Conservation (phyloP, 306 rosid species). For the Citrullus colocynthis region DNA sequence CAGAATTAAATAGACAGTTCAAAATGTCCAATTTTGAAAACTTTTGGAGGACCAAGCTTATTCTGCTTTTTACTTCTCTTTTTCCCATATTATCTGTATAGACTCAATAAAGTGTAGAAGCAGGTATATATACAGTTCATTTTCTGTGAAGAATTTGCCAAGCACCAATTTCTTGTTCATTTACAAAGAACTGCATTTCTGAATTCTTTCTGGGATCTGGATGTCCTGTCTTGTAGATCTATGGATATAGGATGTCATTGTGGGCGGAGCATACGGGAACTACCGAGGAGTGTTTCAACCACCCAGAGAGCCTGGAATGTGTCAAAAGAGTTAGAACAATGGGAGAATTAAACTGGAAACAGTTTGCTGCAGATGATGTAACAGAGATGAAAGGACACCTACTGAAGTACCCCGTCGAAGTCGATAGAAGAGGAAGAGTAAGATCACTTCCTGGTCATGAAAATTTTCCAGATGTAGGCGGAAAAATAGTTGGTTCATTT, state of each 20-base stretch:
- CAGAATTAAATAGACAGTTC: neutral
- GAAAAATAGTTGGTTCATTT: conserved; percentile 78
- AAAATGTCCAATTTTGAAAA: neutral
- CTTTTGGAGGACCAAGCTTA: neutral
- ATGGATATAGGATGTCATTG: conserved; percentile 90
- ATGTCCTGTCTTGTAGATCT: conserved; percentile 31
- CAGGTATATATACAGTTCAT: neutral
- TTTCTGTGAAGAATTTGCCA: neutral
- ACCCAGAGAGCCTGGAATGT: conserved; percentile 81
- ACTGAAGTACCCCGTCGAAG: conserved; percentile 78
- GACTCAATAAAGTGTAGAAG: neutral
- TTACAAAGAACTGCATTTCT: neutral
- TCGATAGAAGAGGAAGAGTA: conserved; percentile 66
- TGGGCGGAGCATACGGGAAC: conserved; percentile 88
- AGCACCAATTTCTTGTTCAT: neutral
- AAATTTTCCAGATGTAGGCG: conserved; percentile 89
- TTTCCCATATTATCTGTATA: neutral
- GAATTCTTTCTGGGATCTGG: neutral
- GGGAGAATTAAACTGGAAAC: conserved; percentile 78
- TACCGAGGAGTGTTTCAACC: conserved; percentile 51
- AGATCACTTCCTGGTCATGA: conserved; percentile 59
- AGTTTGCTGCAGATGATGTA: conserved; percentile 46
- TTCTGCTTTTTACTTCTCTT: neutral
- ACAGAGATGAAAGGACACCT: conserved; percentile 85
- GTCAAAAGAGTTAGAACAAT: conserved; percentile 55